Evolutionary conservation across 2,329 filamentous ascomycete genomes (phyloP).

Genomic region (Xylariaceae sp.): DNA sequence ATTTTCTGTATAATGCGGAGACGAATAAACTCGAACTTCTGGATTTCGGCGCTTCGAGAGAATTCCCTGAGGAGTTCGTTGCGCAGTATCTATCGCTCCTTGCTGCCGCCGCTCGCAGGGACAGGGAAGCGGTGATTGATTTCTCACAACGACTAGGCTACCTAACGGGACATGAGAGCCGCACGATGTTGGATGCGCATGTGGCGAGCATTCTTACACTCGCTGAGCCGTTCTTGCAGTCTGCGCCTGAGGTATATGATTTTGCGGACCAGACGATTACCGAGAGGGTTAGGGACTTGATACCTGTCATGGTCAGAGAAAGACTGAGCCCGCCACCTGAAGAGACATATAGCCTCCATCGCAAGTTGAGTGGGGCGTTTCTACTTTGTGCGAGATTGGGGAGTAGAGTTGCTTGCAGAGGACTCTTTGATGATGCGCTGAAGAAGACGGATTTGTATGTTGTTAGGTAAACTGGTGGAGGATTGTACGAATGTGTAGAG

Average conservation of each 20-base stretch:
- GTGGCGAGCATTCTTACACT: conserved; percentile 84
- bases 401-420: conserved; percentile 76
- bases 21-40: conserved; percentile 79
- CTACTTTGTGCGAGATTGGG: conserved; percentile 84
- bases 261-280: conserved; percentile 95
- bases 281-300: conserved; percentile 81
- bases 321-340: conserved; percentile 87
- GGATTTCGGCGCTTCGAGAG: conserved; percentile 90
- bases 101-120: conserved; percentile 70
- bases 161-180: conserved; percentile 84
- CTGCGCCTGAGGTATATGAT: conserved; percentile 81
- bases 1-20: conserved; percentile 83
- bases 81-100: conserved; percentile 76
- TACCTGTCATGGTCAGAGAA: conserved; percentile 91
- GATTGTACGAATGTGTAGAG: conserved; percentile 9
- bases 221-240: conserved; percentile 81
- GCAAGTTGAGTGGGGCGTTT: conserved; percentile 94
- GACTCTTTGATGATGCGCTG: conserved; percentile 68
- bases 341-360: conserved; percentile 93
- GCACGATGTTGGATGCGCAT: conserved; percentile 85
- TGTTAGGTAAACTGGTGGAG: conserved; percentile 10
- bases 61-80: conserved; percentile 79
- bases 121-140: conserved; percentile 60
- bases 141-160: conserved; percentile 82
- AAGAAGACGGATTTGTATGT: conserved; percentile 31